phyloP scores from a whole-genome alignment of 257 asterid species.

The Coffea canephora region DNA sequence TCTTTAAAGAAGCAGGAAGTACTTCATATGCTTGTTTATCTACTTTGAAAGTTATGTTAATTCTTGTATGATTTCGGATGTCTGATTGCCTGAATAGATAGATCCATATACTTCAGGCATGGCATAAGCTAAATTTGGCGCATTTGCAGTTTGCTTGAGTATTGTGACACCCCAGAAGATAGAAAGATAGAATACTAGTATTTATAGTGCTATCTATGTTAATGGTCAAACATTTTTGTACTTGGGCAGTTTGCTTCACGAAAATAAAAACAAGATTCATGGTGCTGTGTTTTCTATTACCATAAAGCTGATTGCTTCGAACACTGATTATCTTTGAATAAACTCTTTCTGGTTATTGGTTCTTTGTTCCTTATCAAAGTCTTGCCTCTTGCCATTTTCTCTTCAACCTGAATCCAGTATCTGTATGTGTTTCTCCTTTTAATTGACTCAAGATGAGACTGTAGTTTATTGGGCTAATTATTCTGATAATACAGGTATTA shows the following conservation, averaged over 20 bases:
- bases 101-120: neutral
- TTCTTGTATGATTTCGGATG: neutral
- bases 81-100: neutral
- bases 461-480: conserved; percentile 16
- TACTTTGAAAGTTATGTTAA: neutral
- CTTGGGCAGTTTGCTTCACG: too few relatives aligned
- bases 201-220: too few relatives aligned
- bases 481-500: conserved; percentile 60
- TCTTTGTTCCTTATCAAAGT: neutral
- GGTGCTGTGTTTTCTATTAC: neutral
- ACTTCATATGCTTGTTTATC: neutral
- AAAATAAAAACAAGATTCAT: neutral
- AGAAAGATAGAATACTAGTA: neutral
- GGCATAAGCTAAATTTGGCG: neutral
- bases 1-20: neutral
- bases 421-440: neutral
- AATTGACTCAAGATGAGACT: neutral
- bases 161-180: neutral
- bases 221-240: neutral
- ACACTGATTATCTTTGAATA: neutral
- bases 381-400: neutral
- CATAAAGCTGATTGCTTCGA: neutral
- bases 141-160: too few relatives aligned
- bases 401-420: neutral
- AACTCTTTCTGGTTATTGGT: neutral